Percentiles rank a stretch among this genome's conserved stretches.
phyloP scores from a whole-genome alignment of 2,329 filamentous ascomycete species.

The Trichophyton simii region DNA sequence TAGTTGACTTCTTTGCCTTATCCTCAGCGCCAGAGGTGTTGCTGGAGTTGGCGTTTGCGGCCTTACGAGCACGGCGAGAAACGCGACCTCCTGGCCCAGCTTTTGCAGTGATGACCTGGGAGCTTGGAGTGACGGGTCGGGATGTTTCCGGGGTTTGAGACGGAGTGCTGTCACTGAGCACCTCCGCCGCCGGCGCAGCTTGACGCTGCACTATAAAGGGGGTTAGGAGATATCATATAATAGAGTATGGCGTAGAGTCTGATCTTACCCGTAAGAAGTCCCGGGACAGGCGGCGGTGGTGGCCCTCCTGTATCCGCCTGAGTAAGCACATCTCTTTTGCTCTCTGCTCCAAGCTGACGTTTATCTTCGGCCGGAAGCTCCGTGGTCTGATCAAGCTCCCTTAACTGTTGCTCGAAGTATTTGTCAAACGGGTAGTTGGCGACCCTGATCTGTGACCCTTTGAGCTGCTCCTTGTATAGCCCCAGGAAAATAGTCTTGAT shows the following conservation, averaged over 20 bases:
- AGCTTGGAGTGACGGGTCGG: slow-evolving; percentile 60
- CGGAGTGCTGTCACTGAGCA: slow-evolving; percentile 57
- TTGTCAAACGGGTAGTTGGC: slow-evolving; percentile 77
- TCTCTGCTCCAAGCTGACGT: slow-evolving; percentile 22
- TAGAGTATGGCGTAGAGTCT: neutral
- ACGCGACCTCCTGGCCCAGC: slow-evolving; percentile 61
- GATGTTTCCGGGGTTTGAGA: slow-evolving; percentile 61
- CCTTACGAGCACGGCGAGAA: slow-evolving; percentile 69
- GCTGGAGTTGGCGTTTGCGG: slow-evolving; percentile 37
- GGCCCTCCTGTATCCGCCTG: slow-evolving; percentile 39
- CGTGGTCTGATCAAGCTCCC: slow-evolving; percentile 47
- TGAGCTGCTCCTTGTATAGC: slow-evolving; percentile 78
- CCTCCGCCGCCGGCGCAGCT: slow-evolving; percentile 31
- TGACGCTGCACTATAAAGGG: slow-evolving; percentile 29
- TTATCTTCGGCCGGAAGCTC: slow-evolving; percentile 37
- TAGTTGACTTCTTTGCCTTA: slow-evolving; percentile 46
- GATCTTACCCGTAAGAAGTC: slow-evolving; percentile 36
- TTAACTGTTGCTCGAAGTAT: slow-evolving; percentile 88
- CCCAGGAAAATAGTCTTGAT: slow-evolving; percentile 85
- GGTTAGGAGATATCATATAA: neutral
- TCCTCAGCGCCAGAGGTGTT: slow-evolving; percentile 56
- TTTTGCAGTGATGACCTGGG: slow-evolving; percentile 40
- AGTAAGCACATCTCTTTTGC: slow-evolving; percentile 35
- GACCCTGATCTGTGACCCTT: slow-evolving; percentile 62
- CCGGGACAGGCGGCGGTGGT: slow-evolving; percentile 41